Percentiles rank a stretch among this genome's conserved stretches.
Conservation (phyloP, 2,329 filamentous ascomycete genomes). For the Microdochium paspali region DNA sequence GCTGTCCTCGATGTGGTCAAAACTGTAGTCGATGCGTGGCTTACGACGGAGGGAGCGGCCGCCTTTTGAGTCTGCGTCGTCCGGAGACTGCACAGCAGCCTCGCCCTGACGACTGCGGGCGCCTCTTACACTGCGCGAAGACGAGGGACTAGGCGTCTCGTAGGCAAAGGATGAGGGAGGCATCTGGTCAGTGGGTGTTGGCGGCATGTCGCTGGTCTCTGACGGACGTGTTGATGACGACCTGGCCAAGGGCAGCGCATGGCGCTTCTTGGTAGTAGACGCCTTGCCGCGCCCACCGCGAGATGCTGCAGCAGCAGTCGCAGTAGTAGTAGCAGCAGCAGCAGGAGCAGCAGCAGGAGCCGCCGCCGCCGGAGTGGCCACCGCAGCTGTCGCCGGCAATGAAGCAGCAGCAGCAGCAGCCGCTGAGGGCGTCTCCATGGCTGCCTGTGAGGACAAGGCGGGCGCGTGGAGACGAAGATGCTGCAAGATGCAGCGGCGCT, state of each 20-base stretch:
- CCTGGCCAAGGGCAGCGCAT: constrained; percentile 9
- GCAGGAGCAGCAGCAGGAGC: constrained; percentile 1
- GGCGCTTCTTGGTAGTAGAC: constrained; percentile 14
- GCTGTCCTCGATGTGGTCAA: constrained; percentile 41
- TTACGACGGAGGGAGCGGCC: constrained; percentile 50
- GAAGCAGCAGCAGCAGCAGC: neutral
- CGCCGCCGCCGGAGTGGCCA: neutral
- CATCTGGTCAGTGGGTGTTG: constrained; percentile 7
- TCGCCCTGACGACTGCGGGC: constrained; percentile 32
- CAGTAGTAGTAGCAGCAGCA: constrained; percentile 4
- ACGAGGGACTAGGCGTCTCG: constrained; percentile 19
- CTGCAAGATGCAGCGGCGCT: neutral
- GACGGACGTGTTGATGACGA: constrained; percentile 11
- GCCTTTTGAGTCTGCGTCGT: constrained; percentile 42
- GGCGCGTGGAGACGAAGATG: neutral
- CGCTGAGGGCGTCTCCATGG: neutral
- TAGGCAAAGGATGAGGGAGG: constrained; percentile 13
- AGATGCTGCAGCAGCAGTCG: constrained; percentile 16
- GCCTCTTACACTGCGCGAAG: constrained; percentile 26
- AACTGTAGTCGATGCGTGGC: constrained; percentile 46
- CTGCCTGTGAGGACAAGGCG: neutral
- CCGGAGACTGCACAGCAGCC: constrained; percentile 25
- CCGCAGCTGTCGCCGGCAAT: neutral
- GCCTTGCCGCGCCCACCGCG: constrained; percentile 15
- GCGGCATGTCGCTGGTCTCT: constrained; percentile 6